A percentile compares a stretch with the other conserved stretches of the same genome.
Conservation (phyloP, 2,329 filamentous ascomycete genomes). For the Pseudocercospora crystallina region DNA sequence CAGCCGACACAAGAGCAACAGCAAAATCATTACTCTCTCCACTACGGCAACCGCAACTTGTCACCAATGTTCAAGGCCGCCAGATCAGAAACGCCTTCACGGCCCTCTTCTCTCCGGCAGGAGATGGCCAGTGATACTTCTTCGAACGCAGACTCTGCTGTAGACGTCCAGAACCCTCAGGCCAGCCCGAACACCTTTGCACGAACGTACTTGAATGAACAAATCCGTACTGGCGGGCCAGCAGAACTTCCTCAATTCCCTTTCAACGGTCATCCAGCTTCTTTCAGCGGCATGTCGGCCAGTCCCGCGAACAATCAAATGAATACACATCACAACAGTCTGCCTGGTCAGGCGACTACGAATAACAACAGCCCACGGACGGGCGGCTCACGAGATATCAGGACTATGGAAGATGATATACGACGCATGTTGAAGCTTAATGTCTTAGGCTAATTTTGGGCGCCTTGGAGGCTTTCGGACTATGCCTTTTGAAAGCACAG, state of each 20-base stretch:
- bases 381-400: conserved; percentile 29
- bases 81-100: conserved; percentile 42
- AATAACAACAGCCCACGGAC: conserved; percentile 10
- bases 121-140: conserved; percentile 34
- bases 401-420: conserved; percentile 42
- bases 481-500: background rate
- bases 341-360: conserved; percentile 11
- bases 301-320: conserved; percentile 10
- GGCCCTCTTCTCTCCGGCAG: conserved; percentile 46
- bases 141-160: conserved; percentile 15
- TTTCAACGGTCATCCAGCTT: conserved; percentile 14
- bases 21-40: conserved; percentile 29
- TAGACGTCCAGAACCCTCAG: conserved; percentile 13
- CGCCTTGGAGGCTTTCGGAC: conserved; percentile 7
- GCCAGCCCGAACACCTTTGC: conserved; percentile 30
- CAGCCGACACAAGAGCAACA: conserved; percentile 26
- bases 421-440: conserved; percentile 40
- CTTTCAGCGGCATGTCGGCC: conserved; percentile 6
- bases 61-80: conserved; percentile 51
- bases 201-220: conserved; percentile 35
- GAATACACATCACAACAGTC: conserved; percentile 16
- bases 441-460: conserved; percentile 24
- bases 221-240: conserved; percentile 27
- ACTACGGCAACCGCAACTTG: conserved; percentile 50
- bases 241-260: conserved; percentile 22